Evolutionary conservation across 116 monocot genomes (phyloP).

Genomic region (Papilionanthe hybrid): DNA sequence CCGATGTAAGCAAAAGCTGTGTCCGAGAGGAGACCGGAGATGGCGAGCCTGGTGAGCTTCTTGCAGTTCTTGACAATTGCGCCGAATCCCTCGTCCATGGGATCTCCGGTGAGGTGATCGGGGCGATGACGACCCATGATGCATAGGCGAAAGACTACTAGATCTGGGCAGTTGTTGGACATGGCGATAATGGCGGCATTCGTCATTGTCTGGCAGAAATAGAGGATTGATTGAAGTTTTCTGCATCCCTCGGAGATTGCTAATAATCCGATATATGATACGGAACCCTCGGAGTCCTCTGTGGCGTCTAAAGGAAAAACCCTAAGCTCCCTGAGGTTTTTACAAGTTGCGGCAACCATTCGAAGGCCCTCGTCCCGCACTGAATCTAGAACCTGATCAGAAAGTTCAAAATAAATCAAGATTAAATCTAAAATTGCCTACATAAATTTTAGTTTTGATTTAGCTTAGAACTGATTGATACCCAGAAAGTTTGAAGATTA

Average conservation of each 20-base stretch:
- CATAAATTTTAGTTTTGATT: neutral
- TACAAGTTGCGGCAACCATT: conserved; percentile 67
- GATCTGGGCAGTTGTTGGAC: conserved; percentile 72
- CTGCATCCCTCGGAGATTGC: conserved; percentile 77
- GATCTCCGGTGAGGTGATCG: conserved; percentile 55
- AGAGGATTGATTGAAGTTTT: conserved; percentile 72
- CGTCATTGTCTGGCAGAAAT: conserved; percentile 81
- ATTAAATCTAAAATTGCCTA: neutral
- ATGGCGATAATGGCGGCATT: conserved; percentile 69
- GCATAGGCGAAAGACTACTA: conserved; percentile 77
- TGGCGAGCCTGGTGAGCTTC: conserved; percentile 75
- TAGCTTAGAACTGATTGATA: conserved; percentile 10
- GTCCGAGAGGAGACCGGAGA: conserved; percentile 81
- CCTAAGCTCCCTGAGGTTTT: conserved; percentile 58
- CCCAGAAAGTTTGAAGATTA: conserved; percentile 59
- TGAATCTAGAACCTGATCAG: conserved; percentile 64
- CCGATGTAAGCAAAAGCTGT: conserved; percentile 75
- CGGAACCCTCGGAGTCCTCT: conserved; percentile 62
- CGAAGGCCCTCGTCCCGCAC: conserved; percentile 74
- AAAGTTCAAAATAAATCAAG: neutral
- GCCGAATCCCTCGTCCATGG: conserved; percentile 90
- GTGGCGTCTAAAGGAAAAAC: conserved; percentile 61
- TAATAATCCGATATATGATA: conserved; percentile 61
- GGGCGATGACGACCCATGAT: conserved; percentile 76
- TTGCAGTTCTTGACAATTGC: conserved; percentile 88